phyloP scores from a whole-genome alignment of 2,329 filamentous ascomycete genomes.

The Monosporascus sp. region DNA sequence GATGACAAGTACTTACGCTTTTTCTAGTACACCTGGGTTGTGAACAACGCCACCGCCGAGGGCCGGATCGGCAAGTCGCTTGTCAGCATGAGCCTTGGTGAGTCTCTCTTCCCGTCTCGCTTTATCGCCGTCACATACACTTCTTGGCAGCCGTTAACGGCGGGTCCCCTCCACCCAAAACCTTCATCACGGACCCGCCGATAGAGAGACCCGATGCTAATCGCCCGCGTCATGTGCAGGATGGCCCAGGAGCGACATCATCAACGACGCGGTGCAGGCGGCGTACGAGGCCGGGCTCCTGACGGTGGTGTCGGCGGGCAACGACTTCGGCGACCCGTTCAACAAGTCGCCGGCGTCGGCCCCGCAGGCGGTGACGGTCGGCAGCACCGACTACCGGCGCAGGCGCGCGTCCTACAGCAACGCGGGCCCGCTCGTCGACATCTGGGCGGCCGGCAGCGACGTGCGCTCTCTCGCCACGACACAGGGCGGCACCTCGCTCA shows the following conservation, averaged over 20 bases:
- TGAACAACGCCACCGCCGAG: neutral
- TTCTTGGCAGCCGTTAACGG: too few species aligned
- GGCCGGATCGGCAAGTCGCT: neutral
- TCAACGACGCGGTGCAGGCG: slow-evolving; percentile 41
- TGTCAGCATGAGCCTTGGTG: neutral
- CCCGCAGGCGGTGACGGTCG: slow-evolving; percentile 44
- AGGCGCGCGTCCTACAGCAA: slow-evolving; percentile 40
- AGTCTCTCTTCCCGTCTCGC: neutral
- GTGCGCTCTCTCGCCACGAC: slow-evolving; percentile 37
- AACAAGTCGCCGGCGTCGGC: slow-evolving; percentile 41
- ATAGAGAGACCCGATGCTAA: too few species aligned
- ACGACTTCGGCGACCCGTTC: slow-evolving; percentile 31
- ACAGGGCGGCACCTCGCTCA: slow-evolving; percentile 26
- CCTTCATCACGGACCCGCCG: too few species aligned
- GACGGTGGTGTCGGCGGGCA: slow-evolving; percentile 48
- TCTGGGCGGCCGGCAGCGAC: slow-evolving; percentile 35
- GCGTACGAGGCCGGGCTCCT: slow-evolving; percentile 41
- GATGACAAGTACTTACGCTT: too few species aligned
- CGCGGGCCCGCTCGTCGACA: slow-evolving; percentile 36
- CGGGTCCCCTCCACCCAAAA: too few species aligned
- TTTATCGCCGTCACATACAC: too few species aligned
- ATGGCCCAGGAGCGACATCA: slow-evolving; percentile 12
- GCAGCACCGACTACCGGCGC: slow-evolving; percentile 34
- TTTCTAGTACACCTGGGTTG: neutral
- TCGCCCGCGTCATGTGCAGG: neutral